phyloP scores from a whole-genome alignment of 2,329 filamentous ascomycete genomes.

The Canariomyces notabilis region DNA sequence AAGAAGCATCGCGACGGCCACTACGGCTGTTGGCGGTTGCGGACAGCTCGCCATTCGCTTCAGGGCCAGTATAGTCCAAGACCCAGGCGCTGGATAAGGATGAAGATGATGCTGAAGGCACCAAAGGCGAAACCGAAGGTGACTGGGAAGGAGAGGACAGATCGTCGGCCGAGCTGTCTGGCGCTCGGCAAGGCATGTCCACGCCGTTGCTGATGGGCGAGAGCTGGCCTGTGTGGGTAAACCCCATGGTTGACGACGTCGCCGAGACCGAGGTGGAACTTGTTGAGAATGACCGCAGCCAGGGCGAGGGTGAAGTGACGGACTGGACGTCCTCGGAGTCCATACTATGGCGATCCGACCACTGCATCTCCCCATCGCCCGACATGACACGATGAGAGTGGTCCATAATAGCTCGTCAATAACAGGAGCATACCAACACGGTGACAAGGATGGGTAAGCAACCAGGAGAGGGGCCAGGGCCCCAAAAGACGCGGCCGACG shows the following conservation, averaged over 20 bases:
- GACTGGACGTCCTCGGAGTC: constrained; percentile 40
- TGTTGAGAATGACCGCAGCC: constrained; percentile 29
- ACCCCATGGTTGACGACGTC: constrained; percentile 25
- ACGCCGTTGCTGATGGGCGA: constrained; percentile 50
- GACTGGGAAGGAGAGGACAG: constrained; percentile 32
- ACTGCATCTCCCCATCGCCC: constrained; percentile 40
- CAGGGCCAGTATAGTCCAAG: constrained; percentile 34
- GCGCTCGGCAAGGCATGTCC: constrained; percentile 31
- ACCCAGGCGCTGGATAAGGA: constrained; percentile 44
- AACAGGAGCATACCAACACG: constrained; percentile 38
- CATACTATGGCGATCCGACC: constrained; percentile 43
- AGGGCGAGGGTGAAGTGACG: constrained; percentile 32
- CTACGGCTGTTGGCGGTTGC: constrained; percentile 18
- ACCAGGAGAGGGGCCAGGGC: constrained; percentile 7
- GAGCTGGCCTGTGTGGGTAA: constrained; percentile 41
- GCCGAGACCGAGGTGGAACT: constrained; percentile 31
- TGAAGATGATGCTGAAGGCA: constrained; percentile 44
- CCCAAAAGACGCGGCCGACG: constrained; percentile 11
- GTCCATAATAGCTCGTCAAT: constrained; percentile 46
- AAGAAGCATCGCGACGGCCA: constrained; percentile 35
- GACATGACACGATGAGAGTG: constrained; percentile 38
- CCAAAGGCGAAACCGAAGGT: constrained; percentile 39
- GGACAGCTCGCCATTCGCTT: constrained; percentile 27
- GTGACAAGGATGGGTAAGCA: constrained; percentile 9
- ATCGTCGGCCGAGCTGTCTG: constrained; percentile 23